These are phyloP conservation scores for Bolboschoenus planiculmis DNA, from an alignment of 176 grass and related monocot genomes.

Conservation along the genomic window DNA sequence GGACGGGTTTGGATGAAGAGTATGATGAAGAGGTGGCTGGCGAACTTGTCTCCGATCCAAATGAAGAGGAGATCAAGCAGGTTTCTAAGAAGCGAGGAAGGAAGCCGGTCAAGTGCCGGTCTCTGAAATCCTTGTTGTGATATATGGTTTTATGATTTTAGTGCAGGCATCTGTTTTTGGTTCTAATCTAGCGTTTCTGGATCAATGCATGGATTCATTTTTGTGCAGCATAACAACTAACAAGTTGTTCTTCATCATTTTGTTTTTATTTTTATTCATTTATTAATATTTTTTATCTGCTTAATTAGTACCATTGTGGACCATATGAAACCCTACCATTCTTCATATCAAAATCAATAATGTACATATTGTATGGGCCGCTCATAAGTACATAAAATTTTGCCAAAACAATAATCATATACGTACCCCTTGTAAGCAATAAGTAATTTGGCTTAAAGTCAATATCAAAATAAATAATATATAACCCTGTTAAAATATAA, in stretches of 20 bases:
- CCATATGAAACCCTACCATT: background rate
- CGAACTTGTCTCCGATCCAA: constrained; percentile 2
- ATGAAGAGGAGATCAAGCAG: constrained; percentile 1
- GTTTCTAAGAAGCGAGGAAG: constrained; percentile 21
- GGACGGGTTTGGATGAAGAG: background rate
- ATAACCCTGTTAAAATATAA: background rate
- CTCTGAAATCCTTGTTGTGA: constrained; percentile 21
- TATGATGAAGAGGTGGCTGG: background rate
- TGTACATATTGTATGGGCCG: background rate
- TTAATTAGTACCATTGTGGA: background rate
- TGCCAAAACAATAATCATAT: background rate
- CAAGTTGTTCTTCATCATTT: background rate
- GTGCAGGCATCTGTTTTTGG: constrained; percentile 1
- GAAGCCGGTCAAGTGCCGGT: constrained; percentile 22
- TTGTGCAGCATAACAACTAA: background rate
- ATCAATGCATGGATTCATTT: constrained; percentile 16
- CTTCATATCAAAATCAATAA: background rate
- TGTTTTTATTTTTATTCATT: background rate
- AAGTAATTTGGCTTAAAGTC: background rate
- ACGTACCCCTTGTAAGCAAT: background rate
- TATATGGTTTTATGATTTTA: background rate
- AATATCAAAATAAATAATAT: too few species aligned
- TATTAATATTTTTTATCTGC: background rate
- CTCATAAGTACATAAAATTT: background rate
- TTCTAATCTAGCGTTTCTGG: background rate